Base-by-base conservation (phyloP, 805 yeast species). In the Scheffersomyces spartinae region DNA sequence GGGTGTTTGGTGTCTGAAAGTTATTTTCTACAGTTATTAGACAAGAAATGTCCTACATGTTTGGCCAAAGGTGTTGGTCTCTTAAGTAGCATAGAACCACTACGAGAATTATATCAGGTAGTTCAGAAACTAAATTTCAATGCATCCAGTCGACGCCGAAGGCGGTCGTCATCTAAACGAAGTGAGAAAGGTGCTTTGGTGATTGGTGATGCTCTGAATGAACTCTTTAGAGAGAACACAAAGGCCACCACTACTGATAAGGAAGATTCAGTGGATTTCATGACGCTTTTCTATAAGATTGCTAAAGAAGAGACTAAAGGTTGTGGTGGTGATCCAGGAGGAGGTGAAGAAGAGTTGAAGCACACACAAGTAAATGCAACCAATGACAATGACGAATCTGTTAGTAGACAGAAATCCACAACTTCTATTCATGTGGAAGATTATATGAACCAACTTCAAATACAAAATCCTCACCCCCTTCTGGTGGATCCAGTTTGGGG, bases 281-380 rank as follows among this genome's bases (percentile, higher is more conserved):
- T 56, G 12, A 45, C 50, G 5, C 37, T 60, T 12, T 59, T 59
- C 34, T 55, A 51, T 37, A 56, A 56, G 27, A 56, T 40, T 32
- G 64, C 65, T 15, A 53, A 52, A 26, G 64, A 59, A 25, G 61
- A 52, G 25, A n/a, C n/a, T n/a, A n/a, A n/a, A n/a, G n/a, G n/a
- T n/a, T n/a, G n/a, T n/a, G n/a, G n/a, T n/a, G n/a, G n/a, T n/a
- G n/a, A n/a, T n/a, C n/a, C n/a, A n/a, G n/a, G n/a, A n/a, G n/a
- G 21, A 12, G 13, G 21, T n/a, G n/a, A n/a, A n/a, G n/a, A n/a
- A n/a, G n/a, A n/a, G n/a, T n/a, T n/a, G n/a, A n/a, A n/a, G n/a
- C n/a, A n/a, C n/a, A n/a, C n/a, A n/a, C n/a, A n/a, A n/a, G n/a
- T n/a, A n/a, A n/a, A n/a, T n/a, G n/a, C n/a, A n/a, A n/a, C n/a